These are phyloP conservation scores for Micractinium conductrix DNA, from an alignment of 139 green algal species.

Conservation along the genomic window DNA sequence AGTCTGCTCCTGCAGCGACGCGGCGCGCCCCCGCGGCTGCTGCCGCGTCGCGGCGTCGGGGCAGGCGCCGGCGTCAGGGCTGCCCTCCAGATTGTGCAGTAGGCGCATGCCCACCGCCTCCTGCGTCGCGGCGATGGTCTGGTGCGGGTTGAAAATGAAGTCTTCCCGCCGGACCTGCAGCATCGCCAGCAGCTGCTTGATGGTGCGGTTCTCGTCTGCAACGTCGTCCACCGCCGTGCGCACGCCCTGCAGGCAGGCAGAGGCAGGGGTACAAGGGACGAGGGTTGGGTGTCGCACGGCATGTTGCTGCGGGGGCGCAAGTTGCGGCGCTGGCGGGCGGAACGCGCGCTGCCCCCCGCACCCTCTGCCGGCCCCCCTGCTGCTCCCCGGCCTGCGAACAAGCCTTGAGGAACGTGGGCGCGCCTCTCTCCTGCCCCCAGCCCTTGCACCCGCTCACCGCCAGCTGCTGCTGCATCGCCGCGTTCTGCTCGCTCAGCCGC, in stretches of 20 bases:
- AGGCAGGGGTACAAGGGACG: no score
- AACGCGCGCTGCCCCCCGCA: no score
- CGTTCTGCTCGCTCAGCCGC: conserved; percentile 28
- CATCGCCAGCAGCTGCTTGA: conserved; percentile 29
- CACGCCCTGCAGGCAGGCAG: conserved; percentile 10
- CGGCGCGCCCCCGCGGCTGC: not conserved
- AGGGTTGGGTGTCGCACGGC: not conserved
- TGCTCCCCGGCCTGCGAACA: no score
- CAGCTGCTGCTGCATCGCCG: conserved; percentile 31
- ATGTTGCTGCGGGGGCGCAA: no score
- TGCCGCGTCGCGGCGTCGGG: not conserved
- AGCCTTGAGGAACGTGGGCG: no score
- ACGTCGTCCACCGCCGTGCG: conserved; percentile 6
- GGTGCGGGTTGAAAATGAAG: conserved; percentile 35
- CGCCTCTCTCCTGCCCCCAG: no score
- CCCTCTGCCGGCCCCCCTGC: no score
- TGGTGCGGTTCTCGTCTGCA: conserved; percentile 29
- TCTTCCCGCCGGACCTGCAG: conserved; percentile 26
- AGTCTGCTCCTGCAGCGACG: conserved; percentile 5
- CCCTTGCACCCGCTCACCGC: not conserved
- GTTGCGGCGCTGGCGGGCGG: no score
- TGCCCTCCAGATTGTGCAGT: conserved; percentile 19
- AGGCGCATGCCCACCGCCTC: conserved; percentile 22
- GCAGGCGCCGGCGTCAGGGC: not conserved
- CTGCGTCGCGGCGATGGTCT: conserved; percentile 1